Evolutionary conservation across 352 stramenopile species (phyloP).

Genomic region (Phytopythium cucurbitacearum): DNA sequence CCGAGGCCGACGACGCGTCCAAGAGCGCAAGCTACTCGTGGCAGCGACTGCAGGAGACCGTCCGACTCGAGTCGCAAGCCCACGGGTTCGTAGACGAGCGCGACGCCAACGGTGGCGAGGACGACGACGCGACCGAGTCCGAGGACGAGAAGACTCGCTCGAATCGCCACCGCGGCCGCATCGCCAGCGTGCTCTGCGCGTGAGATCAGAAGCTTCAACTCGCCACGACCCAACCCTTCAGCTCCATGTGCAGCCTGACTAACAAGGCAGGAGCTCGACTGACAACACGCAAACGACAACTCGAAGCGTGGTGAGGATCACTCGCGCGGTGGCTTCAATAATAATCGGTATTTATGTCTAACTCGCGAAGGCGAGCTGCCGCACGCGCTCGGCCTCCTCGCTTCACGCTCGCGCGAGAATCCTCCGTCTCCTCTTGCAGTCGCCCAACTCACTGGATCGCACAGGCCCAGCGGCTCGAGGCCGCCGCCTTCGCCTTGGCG

Average conservation of each 20-base stretch:
- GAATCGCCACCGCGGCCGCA: too few species aligned
- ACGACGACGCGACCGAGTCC: slow-evolving; percentile 4
- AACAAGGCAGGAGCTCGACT: too few species aligned
- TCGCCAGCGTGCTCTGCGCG: too few species aligned
- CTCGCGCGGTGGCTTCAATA: too few species aligned
- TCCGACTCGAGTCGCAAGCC: slow-evolving; percentile 55
- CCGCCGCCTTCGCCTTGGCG: slow-evolving; percentile 18
- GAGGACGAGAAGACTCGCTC: slow-evolving; percentile 6
- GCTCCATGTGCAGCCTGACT: too few species aligned
- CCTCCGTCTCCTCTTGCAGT: slow-evolving; percentile 20
- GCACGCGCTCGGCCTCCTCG: background rate
- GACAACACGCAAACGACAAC: too few species aligned
- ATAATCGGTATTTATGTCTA: too few species aligned
- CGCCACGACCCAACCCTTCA: too few species aligned
- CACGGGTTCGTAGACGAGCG: slow-evolving; percentile 47
- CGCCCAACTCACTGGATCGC: slow-evolving; percentile 37
- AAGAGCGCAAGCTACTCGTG: slow-evolving; percentile 64
- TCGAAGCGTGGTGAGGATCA: too few species aligned
- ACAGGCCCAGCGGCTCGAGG: slow-evolving; percentile 38
- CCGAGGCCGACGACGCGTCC: slow-evolving; percentile 9
- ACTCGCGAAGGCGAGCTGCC: too few species aligned
- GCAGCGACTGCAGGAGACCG: slow-evolving; percentile 67
- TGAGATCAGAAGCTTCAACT: too few species aligned
- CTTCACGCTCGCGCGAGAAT: background rate
- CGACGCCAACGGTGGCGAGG: slow-evolving; percentile 30